Evolutionary conservation across 805 yeast species (phyloP).

Genomic region (Nakazawaea populi): DNA sequence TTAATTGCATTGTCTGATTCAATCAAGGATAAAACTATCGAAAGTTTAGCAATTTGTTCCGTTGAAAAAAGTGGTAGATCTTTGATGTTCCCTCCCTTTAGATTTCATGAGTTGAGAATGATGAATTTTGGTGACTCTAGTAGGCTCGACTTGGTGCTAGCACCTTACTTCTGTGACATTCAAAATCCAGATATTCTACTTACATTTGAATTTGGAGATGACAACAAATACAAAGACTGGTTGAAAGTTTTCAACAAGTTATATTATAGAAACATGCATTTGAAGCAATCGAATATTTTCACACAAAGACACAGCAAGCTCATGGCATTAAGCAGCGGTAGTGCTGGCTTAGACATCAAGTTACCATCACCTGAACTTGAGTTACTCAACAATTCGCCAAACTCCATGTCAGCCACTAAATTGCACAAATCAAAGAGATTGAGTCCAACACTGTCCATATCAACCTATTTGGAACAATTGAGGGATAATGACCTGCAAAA

Average conservation of each 20-base stretch:
- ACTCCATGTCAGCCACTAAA: neutral
- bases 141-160: neutral
- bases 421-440: slow-evolving; percentile 5
- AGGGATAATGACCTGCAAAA: neutral
- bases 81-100: slow-evolving; percentile 28
- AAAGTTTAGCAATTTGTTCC: slow-evolving; percentile 21
- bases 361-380: neutral
- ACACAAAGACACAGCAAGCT: neutral
- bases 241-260: neutral
- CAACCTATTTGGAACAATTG: neutral
- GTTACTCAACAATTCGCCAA: neutral
- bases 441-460: neutral
- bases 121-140: slow-evolving; percentile 6
- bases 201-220: neutral
- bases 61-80: slow-evolving; percentile 22
- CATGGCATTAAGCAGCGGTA: neutral
- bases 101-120: slow-evolving; percentile 21
- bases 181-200: neutral
- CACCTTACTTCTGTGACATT: neutral
- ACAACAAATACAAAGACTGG: neutral
- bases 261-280: neutral
- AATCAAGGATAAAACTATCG: slow-evolving; percentile 13
- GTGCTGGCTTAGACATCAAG: slow-evolving; percentile 3
- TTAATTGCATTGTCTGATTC: slow-evolving; percentile 2
- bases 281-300: neutral